Evolutionary conservation across 129 eudicot genomes (phyloP).

Genomic region (Apium graveolens): DNA sequence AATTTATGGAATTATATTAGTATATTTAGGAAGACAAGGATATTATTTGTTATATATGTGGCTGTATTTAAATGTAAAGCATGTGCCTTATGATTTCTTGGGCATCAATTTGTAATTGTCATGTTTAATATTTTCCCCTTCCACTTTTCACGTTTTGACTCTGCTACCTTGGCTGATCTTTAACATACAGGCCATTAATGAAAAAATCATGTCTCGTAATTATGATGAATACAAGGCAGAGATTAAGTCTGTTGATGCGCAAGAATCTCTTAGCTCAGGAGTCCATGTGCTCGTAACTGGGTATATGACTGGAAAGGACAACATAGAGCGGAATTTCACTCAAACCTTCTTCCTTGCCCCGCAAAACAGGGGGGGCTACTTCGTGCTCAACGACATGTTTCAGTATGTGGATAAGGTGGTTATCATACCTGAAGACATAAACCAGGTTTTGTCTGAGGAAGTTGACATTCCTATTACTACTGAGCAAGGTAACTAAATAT

Average conservation of each 20-base stretch:
- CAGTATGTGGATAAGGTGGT: slow-evolving; percentile 42
- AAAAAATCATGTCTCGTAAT: slow-evolving; percentile 60
- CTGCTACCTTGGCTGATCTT: not conserved
- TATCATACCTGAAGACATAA: slow-evolving; percentile 13
- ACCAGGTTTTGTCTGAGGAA: slow-evolving; percentile 27
- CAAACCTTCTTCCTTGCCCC: slow-evolving; percentile 94
- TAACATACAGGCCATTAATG: slow-evolving; percentile 59
- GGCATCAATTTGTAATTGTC: no score
- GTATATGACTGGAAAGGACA: slow-evolving; percentile 50
- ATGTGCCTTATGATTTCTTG: not conserved
- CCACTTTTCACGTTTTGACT: not conserved
- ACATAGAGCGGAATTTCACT: slow-evolving; percentile 35
- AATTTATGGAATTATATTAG: not conserved
- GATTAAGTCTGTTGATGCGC: slow-evolving; percentile 76
- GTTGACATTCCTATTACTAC: slow-evolving; percentile 29
- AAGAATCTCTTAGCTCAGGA: slow-evolving; percentile 65
- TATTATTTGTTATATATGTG: not conserved
- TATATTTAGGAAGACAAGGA: not conserved
- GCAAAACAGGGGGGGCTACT: slow-evolving; percentile 82
- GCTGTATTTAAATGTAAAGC: slow-evolving; percentile 1
- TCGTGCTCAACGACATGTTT: slow-evolving; percentile 80
- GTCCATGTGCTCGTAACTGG: slow-evolving; percentile 90
- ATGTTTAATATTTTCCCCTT: not conserved
- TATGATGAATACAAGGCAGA: slow-evolving; percentile 57
- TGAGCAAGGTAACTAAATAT: slow-evolving; percentile 45